Evolutionary conservation across 345 rosid species (phyloP), one percentile per base, ranked within the genome.

Genomic region (Microthlaspi erraticum): DNA sequence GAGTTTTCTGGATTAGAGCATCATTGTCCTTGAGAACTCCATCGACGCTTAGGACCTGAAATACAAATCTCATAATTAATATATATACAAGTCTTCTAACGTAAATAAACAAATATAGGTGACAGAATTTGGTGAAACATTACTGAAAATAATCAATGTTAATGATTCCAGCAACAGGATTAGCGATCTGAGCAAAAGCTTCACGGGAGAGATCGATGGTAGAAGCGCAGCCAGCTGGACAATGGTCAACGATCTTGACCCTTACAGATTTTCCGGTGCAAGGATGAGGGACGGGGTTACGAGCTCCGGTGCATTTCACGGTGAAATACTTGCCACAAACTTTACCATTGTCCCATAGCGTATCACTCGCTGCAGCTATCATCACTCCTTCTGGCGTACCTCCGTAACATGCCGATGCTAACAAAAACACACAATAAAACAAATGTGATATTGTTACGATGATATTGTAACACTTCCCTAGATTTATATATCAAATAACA

Each of bases 331-430:
- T 80, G 9, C 87, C 86, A 19, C 91, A 81, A 2, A 82, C 82
- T 26, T 12, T 54, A 34, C 88, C 76, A 16, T 77, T 75, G 6
- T 55, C 14, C 91, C 91, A 84, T 23, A 84, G 44, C 1, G 31
- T 49, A 57, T 78, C 84, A 38, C 86, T 81, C 45, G 83, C 91
- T 13, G 85, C 88, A 4, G 87, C 83, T 10, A 84, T 69, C 81
- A 81, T 72, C 10, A 9, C 38, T 42, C 86, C 91, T 5, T 61
- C 18, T 17, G 60, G 18, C 12, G 3, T 18, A 8, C 37, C 11
- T 12, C 54, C 44, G 16, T 61, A 70, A 77, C 91, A 84, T 2
- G 76, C 76, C 4, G 88, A 80, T 4, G 85, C 87, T 87, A 75
- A 75, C 8, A 39, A 17, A 56, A 11, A 34, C 36, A 67, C 38